Evolutionary conservation across 768 basidiomycete genomes (phyloP).

Genomic region (Cystofilobasidium bisporidii): DNA sequence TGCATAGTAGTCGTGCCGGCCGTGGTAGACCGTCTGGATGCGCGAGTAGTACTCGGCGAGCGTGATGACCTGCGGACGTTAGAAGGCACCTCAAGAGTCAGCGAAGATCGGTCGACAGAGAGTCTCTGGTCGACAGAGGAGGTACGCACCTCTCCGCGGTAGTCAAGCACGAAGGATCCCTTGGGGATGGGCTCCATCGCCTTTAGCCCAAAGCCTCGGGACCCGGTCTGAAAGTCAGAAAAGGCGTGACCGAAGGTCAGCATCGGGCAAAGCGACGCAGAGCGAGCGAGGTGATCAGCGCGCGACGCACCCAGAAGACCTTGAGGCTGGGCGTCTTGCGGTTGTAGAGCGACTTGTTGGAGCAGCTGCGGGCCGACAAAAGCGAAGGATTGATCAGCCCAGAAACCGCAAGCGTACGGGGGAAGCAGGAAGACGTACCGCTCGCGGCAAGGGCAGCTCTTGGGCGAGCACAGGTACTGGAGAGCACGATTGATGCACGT

Average conservation of each 20-base stretch:
- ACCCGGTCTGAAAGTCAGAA: slow-evolving; percentile 35
- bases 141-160: slow-evolving; percentile 38
- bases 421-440: slow-evolving; percentile 1
- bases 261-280: not conserved
- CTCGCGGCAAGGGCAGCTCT: slow-evolving; percentile 38
- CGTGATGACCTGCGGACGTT: slow-evolving; percentile 33
- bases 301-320: slow-evolving; percentile 37
- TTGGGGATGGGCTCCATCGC: slow-evolving; percentile 36
- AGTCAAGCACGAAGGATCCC: slow-evolving; percentile 42
- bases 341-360: slow-evolving; percentile 37
- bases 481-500: slow-evolving; percentile 41
- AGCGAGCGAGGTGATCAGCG: not conserved
- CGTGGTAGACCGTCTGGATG: slow-evolving; percentile 35
- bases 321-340: slow-evolving; percentile 33
- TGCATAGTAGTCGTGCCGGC: slow-evolving; percentile 40
- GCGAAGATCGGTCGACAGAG: not conserved
- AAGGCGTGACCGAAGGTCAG: not conserved
- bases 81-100: too few species aligned
- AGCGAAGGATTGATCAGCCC: too few species aligned
- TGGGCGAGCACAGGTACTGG: slow-evolving; percentile 41
- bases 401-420: too few species aligned
- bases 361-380: slow-evolving; percentile 30
- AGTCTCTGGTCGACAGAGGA: too few species aligned
- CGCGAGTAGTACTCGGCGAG: slow-evolving; percentile 38
- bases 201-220: slow-evolving; percentile 40